These are phyloP conservation scores for Sphaceloma murrayae DNA, from an alignment of 2,329 filamentous ascomycete genomes.

Conservation along the genomic window DNA sequence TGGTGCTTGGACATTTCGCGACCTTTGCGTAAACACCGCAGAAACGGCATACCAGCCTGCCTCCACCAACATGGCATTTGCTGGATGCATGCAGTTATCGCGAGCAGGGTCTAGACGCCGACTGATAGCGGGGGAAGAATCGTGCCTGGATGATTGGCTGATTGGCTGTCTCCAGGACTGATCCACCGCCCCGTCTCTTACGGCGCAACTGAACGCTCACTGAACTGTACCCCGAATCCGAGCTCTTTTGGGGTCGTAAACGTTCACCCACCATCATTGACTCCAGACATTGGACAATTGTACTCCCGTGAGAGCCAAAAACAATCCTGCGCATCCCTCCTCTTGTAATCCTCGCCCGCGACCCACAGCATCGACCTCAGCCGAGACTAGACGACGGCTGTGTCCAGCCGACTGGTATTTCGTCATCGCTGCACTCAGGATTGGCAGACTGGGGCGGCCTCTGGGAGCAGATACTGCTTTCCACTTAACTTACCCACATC, in stretches of 20 bases:
- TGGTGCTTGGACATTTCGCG: too few species aligned
- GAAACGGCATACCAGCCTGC: not conserved
- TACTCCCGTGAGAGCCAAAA: too few species aligned
- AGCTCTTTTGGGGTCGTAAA: constrained; percentile 9
- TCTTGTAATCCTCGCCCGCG: too few species aligned
- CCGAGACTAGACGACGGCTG: too few species aligned
- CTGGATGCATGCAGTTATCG: constrained; percentile 11
- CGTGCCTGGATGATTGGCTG: constrained; percentile 17
- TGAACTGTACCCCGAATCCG: not conserved
- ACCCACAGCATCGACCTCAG: too few species aligned
- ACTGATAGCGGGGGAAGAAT: constrained; percentile 8
- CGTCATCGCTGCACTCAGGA: constrained; percentile 8
- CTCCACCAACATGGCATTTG: not conserved
- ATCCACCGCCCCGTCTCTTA: constrained; percentile 5
- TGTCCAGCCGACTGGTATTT: not conserved
- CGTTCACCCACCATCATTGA: not conserved
- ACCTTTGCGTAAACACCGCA: too few species aligned
- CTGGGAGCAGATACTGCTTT: not conserved
- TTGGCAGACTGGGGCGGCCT: constrained; percentile 13
- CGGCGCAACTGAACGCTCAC: too few species aligned
- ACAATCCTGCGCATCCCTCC: too few species aligned
- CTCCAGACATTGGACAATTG: too few species aligned
- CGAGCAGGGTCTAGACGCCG: constrained; percentile 3
- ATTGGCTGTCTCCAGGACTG: too few species aligned
- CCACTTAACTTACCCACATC: not conserved